Evolutionary conservation across 257 asterid species (phyloP), one percentile per base, ranked within the genome.

Genomic region (Solanum paucissectum): DNA sequence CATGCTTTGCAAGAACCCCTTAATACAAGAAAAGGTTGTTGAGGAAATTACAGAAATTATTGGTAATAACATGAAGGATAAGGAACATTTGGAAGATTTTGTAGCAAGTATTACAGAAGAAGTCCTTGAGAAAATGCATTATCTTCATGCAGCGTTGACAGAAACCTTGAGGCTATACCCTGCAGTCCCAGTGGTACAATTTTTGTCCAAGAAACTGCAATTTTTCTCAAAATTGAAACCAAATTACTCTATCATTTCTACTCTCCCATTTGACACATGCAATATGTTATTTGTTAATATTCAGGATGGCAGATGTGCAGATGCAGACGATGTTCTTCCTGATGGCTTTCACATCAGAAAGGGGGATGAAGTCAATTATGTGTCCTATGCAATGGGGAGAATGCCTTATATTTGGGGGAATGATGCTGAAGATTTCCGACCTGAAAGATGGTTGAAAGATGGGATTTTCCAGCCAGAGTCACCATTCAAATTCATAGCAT

Each of bases 141-240:
- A 92, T 84, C 94, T 95, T 86, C 98, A 95, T 75, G 96, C 98
- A 6, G 77, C 98, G 6, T 60, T 94, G 89, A 89, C 95, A 0
- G 96, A 95, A 66, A 94, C 98, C 75, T 87, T 95, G 91, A 94
- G 97, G 94, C 94, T 95, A 4, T 94, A 92, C 87, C 98, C 98
- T 86, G 98, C 94, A 5, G 96, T 94, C 34, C 98, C 98, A 18
- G 90, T 89, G 93, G 98, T 95, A 93, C 1, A 8, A 18, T 4
- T 18, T 44, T 27, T 32, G n/a, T 46, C 62, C 52, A 18, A 29
- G 20, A 86, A 23, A 44, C 52, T 77, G 52, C 36, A 40, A 73
- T 1, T 7, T 86, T 14, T 46, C 18, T 71, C 37, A 25, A 14
- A 44, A 79, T 11, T 55, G 2, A 79, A 81, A 29, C 68, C 42